Conservation (phyloP, 1,284 basidiomycete species). For the Bondarzewia mesenterica region DNA sequence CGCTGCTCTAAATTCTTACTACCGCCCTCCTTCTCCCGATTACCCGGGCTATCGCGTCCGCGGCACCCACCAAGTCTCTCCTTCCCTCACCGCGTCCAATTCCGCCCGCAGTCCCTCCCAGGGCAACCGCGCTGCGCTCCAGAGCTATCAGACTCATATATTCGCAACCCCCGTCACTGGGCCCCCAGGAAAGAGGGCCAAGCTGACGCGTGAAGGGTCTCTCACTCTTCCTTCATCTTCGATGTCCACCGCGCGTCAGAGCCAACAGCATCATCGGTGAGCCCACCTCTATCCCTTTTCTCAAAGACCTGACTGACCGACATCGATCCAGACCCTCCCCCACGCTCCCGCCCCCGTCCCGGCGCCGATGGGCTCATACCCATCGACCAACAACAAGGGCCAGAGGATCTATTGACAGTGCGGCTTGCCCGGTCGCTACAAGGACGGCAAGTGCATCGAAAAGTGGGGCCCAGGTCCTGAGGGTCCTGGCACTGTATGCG, state of each 20-base stretch:
- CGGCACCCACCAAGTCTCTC: conserved; percentile 18
- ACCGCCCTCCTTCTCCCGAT: neutral
- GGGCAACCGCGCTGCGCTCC: conserved; percentile 8
- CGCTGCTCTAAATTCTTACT: conserved; percentile 10
- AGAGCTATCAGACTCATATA: conserved; percentile 39
- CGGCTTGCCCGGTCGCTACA: conserved; percentile 60
- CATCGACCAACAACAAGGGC: conserved; percentile 51
- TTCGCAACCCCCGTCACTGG: conserved; percentile 64
- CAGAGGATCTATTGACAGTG: conserved; percentile 73
- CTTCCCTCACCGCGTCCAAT: conserved; percentile 16
- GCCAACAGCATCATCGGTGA: conserved; percentile 4
- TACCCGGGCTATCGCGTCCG: neutral
- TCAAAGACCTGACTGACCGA: neutral
- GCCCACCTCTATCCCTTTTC: neutral
- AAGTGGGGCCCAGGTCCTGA: conserved; percentile 82
- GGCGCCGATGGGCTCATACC: conserved; percentile 30
- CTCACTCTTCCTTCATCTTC: neutral
- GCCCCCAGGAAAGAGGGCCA: conserved; percentile 54
- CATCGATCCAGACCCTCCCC: neutral
- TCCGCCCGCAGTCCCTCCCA: conserved; percentile 16
- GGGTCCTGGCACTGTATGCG: conserved; percentile 77
- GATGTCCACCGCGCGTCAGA: conserved; percentile 1
- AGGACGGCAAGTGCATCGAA: conserved; percentile 79
- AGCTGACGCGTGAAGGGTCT: conserved; percentile 15
- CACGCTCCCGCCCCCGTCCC: neutral